Base-by-base conservation (phyloP, 768 basidiomycete genomes). In the Phlebiopsis gigantea region DNA sequence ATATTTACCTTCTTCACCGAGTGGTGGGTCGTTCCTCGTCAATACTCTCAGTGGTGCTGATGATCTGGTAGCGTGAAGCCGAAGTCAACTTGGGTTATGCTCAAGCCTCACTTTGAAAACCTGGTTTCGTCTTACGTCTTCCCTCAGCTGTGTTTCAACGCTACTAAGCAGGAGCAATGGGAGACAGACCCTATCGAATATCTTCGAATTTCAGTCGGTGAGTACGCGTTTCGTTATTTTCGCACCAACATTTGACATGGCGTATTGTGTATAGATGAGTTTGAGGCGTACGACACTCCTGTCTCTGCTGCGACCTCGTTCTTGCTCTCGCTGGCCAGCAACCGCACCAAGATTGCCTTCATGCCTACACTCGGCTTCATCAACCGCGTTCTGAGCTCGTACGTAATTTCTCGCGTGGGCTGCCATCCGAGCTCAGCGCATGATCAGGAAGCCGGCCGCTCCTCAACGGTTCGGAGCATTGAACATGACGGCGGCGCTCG, bases 1-100 rank as follows among this genome's bases (percentile, higher is more conserved):
- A 83, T 93, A 44, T 85, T 94, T 69, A 78, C 80, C 52, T 95
- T 93, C 76, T 85, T 95, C 65, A 88, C 85, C 6, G 90, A 93
- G 66, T 95, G 93, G 93, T 92, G 62, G 39, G 60, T 44, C 8
- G 9, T 12, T 82, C 68, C 2, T 51, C 9, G 5, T 21, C 25
- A 2, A 34, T 39, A 3, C 41, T 28, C 24, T 5, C 24, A 9
- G 29, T 41, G 22, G 2, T 39, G 14, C 22, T 19, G 46, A 48
- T 8, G 49, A 49, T 46, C 46, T 29, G 31, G 48, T 25, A 95
- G 93, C 63, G 83, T 96, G 63, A 95, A 95, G 73, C 93, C 93
- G 14, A 93, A 91, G 66, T 81, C 90, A n/a, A 96, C 91, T 4
- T 95, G 93, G 92, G 72, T 77, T 2, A 77, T 90, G 34, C 80